These are phyloP conservation scores for Daldinia eschscholtzii DNA, from an alignment of 2,329 filamentous ascomycete species.

Conservation along the genomic window DNA sequence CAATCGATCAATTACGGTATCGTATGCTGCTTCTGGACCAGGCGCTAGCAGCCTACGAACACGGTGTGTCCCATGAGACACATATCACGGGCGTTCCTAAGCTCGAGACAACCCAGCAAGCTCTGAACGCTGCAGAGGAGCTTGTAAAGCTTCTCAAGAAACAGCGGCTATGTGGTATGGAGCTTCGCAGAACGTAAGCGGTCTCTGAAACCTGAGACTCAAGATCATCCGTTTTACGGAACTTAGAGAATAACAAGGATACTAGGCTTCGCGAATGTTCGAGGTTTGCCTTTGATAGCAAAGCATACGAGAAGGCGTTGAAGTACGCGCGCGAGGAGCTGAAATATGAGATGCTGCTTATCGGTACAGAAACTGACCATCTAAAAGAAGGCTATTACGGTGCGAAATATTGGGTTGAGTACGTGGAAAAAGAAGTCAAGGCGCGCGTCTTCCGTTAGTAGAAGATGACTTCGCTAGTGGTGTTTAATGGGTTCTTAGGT, in stretches of 20 bases:
- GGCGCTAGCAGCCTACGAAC: slow-evolving; percentile 34
- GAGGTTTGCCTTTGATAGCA: slow-evolving; percentile 20
- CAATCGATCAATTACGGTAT: slow-evolving; percentile 23
- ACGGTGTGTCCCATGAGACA: slow-evolving; percentile 18
- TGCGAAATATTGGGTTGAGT: slow-evolving; percentile 30
- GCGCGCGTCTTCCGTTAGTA: not conserved
- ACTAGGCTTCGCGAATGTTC: slow-evolving; percentile 39
- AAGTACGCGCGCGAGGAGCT: slow-evolving; percentile 30
- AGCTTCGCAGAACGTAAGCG: slow-evolving; percentile 36
- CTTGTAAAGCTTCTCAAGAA: slow-evolving; percentile 27
- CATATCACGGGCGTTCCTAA: slow-evolving; percentile 23
- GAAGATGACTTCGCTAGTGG: not conserved
- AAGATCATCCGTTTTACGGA: not conserved
- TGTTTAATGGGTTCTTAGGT: not conserved
- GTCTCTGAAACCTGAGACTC: not conserved
- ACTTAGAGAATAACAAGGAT: slow-evolving; percentile 1
- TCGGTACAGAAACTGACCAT: slow-evolving; percentile 32
- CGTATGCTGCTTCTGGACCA: slow-evolving; percentile 38
- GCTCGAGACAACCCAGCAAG: slow-evolving; percentile 18
- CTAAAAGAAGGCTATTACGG: slow-evolving; percentile 23
- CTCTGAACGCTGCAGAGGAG: slow-evolving; percentile 31
- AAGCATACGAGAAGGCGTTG: slow-evolving; percentile 6
- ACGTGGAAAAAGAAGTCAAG: slow-evolving; percentile 10
- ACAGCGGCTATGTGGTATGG: slow-evolving; percentile 31
- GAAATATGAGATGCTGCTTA: slow-evolving; percentile 25